phyloP scores from a whole-genome alignment of 306 rosid species.

The barrel medic (Medicago truncatula) region MtrunA17r5.0-ANR NC_053044.1:29841501-29842000 shows the following conservation, averaged over 20 bases:
- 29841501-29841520: slow-evolving; percentile 2
- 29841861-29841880: slow-evolving; percentile 69
- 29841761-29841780: slow-evolving; percentile 35
- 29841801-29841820: slow-evolving; percentile 62
- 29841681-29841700: slow-evolving; percentile 58
- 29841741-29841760: slow-evolving; percentile 18
- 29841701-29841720: slow-evolving; percentile 33
- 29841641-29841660: slow-evolving; percentile 60
- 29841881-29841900: slow-evolving; percentile 70
- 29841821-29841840: slow-evolving; percentile 78
- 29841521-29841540: slow-evolving; percentile 15
- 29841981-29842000: slow-evolving; percentile 67
- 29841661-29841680: slow-evolving; percentile 56
- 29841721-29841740: slow-evolving; percentile 1
- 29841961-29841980: slow-evolving; percentile 52
- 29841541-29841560: slow-evolving; percentile 16
- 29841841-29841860: slow-evolving; percentile 58
- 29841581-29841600: slow-evolving; percentile 85
- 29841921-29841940: slow-evolving; percentile 34
- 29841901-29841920: slow-evolving; percentile 24
- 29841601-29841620: slow-evolving; percentile 69
- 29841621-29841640: slow-evolving; percentile 70
- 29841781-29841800: slow-evolving; percentile 68
- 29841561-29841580: slow-evolving; percentile 60
- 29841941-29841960: slow-evolving; percentile 7